Base-by-base conservation (phyloP, 2,329 filamentous ascomycete species). In the Annulohypoxylon truncatum region DNA sequence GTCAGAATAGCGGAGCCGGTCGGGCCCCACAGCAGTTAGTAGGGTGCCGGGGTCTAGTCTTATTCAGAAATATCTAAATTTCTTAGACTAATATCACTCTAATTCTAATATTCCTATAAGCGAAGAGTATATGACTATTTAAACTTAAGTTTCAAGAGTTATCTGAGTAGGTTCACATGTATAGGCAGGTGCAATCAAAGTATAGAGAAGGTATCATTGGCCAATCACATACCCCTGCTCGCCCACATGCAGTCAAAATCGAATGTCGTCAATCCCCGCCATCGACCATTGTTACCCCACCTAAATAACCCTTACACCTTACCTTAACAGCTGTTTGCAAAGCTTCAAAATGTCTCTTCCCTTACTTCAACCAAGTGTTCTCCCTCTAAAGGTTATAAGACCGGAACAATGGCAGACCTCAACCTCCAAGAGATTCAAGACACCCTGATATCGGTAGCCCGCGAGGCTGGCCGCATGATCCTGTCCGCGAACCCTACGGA, bases 381-480 rank as follows among this genome's bases (percentile, higher is more conserved):
- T 40, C 31, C 24, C 10, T 20, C n/a, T 9, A 24, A 28, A 64
- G 24, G 13, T 31, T 26, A 24, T 26, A 38, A 22, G 33, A 12
- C n/a, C 15, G 44, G 2, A 64, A 77, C 60, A 31, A 89, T 89
- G 87, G 79, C 83, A 12, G 80, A 83, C 56, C 78, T 89, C 70
- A 82, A 91, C 73, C 81, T 90, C 54, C 82, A 89, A 74, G 83
- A 85, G 54, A 83, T 91, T 67, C 88, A 87, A 71, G 86, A 90
- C 77, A 84, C 84, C 53, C 81, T 91, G 68, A 78, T 90, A 72
- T 76, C 79, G 53, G 79, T 90, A 61, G 89, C 89, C 75, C 84
- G 86, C 67, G 85, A 87, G 77, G 89, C 89, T n/a, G 89, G 89
- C 70, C 77, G 80, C 61, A 89, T 89, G 85, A 90, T 91, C 70